Evolutionary conservation across 208 protist genomes (phyloP), one percentile per base, ranked within the genome.

Genomic region (Acanthamoeba quina): DNA sequence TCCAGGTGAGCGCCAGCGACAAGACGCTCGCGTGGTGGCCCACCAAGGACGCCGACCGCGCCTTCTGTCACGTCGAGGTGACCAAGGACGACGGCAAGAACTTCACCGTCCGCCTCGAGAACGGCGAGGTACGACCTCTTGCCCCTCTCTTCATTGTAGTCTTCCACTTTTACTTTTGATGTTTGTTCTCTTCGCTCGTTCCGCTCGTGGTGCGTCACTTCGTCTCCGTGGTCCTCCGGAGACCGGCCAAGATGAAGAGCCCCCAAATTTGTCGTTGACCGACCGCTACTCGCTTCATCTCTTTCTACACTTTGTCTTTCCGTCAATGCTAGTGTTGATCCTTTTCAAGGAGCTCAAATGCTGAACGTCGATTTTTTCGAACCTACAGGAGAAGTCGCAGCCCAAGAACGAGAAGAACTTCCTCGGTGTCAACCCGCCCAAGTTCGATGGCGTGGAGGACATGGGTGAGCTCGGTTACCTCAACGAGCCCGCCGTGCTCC

Each of bases 1-100:
- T 95, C 88, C 93, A 96, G 78, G 47, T 95, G 0, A 72, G 91
- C 21, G 93, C 90, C 31, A 90, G 91, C 29, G 95, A 96, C 56
- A 96, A 96, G 83, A 95, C 91, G 52, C 93, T 95, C 26, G 54
- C 94, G 49, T 96, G 95, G 95, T 96, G 64, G 44, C 95, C 95
- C 93, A 90, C 94, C 60, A 96, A 95, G 60, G 94, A 96, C 37
- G 89, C 49, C 60, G 95, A 96, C 49, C 52, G 49, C 11, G 86
- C 86, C 64, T 96, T 94, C 78, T 49, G 62, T 26, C 94, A 93
- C 58, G 95, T 52, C 85, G 95, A 96, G 74, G 95, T 96, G 21
- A 10, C 64, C 26, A 58, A 70, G 54, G 95, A 96, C 58, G 85
- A 91, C n/a, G 92, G 58, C 41, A 94, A 95, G 68, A 90, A 94